Evolutionary conservation across 176 grass and related monocot species (phyloP).

Genomic region (Dactylis glomerata): DNA sequence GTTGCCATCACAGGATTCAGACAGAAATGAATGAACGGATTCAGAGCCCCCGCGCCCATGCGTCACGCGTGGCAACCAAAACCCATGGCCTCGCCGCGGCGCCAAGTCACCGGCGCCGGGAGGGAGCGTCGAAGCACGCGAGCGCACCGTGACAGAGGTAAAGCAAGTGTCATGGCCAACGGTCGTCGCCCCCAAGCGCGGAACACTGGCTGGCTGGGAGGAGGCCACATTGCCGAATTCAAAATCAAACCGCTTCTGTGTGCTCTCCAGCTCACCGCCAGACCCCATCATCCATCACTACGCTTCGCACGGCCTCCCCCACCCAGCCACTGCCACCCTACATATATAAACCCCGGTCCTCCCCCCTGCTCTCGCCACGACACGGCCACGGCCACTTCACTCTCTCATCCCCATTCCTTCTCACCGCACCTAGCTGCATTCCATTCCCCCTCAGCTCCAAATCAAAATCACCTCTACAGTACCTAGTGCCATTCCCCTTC

Average conservation of each 20-base stretch:
- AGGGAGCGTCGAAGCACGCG: not conserved
- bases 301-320: not conserved
- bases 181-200: not conserved
- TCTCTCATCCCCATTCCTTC: no score
- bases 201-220: not conserved
- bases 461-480: constrained; percentile 1
- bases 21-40: not conserved
- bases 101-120: not conserved
- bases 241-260: constrained; percentile 32
- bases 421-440: not conserved
- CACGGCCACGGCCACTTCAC: constrained; percentile 9
- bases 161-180: constrained; percentile 6
- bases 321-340: not conserved
- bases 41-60: no score
- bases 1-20: not conserved
- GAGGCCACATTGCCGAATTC: constrained; percentile 18
- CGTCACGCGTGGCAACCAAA: not conserved
- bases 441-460: not conserved
- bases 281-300: constrained; percentile 17
- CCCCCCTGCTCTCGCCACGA: not conserved
- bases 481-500: not conserved
- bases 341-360: constrained; percentile 42
- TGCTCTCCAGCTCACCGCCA: constrained; percentile 60
- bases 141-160: not conserved
- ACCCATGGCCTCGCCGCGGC: not conserved